phyloP scores from a whole-genome alignment of 805 yeast species.

The Yueomyces sinensis region DNA sequence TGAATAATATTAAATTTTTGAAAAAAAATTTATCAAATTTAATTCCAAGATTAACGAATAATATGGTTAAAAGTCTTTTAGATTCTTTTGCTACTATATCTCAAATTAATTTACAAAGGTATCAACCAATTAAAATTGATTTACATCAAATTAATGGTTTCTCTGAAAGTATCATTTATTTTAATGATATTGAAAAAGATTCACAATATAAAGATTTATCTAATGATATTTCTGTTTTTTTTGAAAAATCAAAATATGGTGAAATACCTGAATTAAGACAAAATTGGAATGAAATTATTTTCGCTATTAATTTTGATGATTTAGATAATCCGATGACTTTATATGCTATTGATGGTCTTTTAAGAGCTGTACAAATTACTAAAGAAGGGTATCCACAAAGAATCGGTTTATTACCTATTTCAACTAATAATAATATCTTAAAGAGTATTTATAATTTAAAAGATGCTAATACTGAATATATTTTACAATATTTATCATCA shows the following conservation, averaged over 20 bases:
- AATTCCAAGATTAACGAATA: conserved; percentile 13
- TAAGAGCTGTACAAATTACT: conserved; percentile 36
- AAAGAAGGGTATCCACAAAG: conserved; percentile 58
- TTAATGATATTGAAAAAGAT: conserved; percentile 69
- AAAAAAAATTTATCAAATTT: conserved; percentile 8
- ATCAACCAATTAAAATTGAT: conserved; percentile 23
- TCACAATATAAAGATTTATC: conserved; percentile 35
- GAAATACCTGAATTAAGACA: conserved; percentile 58
- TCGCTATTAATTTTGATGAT: conserved; percentile 46
- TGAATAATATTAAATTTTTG: conserved; percentile 5
- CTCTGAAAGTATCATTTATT: conserved; percentile 40
- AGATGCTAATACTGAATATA: conserved; percentile 4
- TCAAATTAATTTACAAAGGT: conserved; percentile 10
- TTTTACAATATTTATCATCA: conserved; percentile 10
- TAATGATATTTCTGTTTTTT: conserved; percentile 33
- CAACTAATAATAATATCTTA: conserved; percentile 10
- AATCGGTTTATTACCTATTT: conserved; percentile 67
- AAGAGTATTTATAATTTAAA: conserved; percentile 17
- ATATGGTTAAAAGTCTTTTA: conserved; percentile 9
- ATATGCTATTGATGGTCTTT: conserved; percentile 35
- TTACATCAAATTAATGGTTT: conserved; percentile 19
- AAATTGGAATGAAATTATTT: conserved; percentile 63
- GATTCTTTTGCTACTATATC: conserved; percentile 13
- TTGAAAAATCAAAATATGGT: conserved; percentile 35
- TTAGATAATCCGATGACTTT: conserved; percentile 22